Conservation (phyloP, 306 rosid genomes). For the Trifolium subterraneum region DNA sequence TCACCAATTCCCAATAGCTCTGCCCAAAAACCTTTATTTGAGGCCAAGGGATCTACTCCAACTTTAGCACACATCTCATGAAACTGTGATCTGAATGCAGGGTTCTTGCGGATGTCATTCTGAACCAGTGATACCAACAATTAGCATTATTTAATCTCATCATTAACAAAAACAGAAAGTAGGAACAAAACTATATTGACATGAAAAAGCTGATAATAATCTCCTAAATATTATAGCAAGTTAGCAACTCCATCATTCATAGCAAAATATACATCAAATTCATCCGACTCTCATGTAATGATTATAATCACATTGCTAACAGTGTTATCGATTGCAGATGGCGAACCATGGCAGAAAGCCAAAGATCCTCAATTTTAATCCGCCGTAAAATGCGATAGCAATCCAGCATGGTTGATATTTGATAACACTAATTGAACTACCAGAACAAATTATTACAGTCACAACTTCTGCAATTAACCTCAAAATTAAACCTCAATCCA, state of each 20-base stretch:
- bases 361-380: background rate
- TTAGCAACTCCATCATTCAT: slow-evolving; percentile 7
- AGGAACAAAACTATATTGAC: background rate
- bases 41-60: slow-evolving; percentile 97
- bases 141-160: slow-evolving; percentile 28
- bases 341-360: background rate
- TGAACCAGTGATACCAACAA: slow-evolving; percentile 44
- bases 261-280: background rate
- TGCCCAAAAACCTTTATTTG: slow-evolving; percentile 97
- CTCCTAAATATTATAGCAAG: background rate
- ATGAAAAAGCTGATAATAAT: slow-evolving; percentile 20
- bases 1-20: slow-evolving; percentile 97
- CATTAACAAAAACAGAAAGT: background rate
- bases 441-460: background rate
- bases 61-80: slow-evolving; percentile 98
- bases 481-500: background rate
- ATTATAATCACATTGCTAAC: background rate
- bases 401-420: background rate
- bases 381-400: background rate
- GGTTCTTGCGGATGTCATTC: slow-evolving; percentile 97
- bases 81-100: slow-evolving; percentile 95
- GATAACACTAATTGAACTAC: background rate
- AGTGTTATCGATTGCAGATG: background rate
- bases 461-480: background rate
- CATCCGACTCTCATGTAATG: slow-evolving; percentile 1